Evolutionary conservation across 1,139 yeast genomes (phyloP).

Genomic region (Suhomyces ambrosiae): DNA sequence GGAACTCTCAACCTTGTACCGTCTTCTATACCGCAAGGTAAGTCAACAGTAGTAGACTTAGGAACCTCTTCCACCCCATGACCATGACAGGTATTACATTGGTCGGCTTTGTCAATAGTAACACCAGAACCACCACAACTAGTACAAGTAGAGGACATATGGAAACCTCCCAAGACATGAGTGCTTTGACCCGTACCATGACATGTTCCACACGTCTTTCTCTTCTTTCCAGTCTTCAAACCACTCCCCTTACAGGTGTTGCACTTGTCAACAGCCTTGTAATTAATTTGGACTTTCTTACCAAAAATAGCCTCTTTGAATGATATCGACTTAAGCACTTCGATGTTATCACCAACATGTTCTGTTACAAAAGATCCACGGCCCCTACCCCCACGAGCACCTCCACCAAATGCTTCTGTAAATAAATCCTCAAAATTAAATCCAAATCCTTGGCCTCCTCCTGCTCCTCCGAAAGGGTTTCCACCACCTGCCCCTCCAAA

Average conservation of each 20-base stretch:
- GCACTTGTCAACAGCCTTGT: slow-evolving; percentile 78
- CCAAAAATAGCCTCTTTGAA: slow-evolving; percentile 92
- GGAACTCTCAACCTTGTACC: slow-evolving; percentile 84
- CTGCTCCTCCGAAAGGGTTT: slow-evolving; percentile 38
- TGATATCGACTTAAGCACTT: slow-evolving; percentile 69
- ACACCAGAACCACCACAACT: slow-evolving; percentile 91
- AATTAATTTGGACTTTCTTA: slow-evolving; percentile 63
- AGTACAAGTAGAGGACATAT: slow-evolving; percentile 91
- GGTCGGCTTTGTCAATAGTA: slow-evolving; percentile 63
- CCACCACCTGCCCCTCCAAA: slow-evolving; percentile 42
- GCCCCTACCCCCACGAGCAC: slow-evolving; percentile 37
- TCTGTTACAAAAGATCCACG: slow-evolving; percentile 59
- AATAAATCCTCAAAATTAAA: slow-evolving; percentile 86
- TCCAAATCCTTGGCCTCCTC: slow-evolving; percentile 51
- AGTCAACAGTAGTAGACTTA: slow-evolving; percentile 72
- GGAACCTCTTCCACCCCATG: slow-evolving; percentile 76
- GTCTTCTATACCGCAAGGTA: slow-evolving; percentile 88
- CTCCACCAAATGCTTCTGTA: slow-evolving; percentile 67
- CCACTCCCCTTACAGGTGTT: slow-evolving; percentile 84
- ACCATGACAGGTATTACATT: slow-evolving; percentile 83
- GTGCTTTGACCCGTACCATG: slow-evolving; percentile 93
- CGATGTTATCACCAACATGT: slow-evolving; percentile 88
- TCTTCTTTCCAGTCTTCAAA: slow-evolving; percentile 72
- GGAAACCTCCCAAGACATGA: slow-evolving; percentile 91
- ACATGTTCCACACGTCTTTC: slow-evolving; percentile 81